phyloP scores from a whole-genome alignment of 768 basidiomycete genomes.

The Agaricus sinodeliciosus region DNA sequence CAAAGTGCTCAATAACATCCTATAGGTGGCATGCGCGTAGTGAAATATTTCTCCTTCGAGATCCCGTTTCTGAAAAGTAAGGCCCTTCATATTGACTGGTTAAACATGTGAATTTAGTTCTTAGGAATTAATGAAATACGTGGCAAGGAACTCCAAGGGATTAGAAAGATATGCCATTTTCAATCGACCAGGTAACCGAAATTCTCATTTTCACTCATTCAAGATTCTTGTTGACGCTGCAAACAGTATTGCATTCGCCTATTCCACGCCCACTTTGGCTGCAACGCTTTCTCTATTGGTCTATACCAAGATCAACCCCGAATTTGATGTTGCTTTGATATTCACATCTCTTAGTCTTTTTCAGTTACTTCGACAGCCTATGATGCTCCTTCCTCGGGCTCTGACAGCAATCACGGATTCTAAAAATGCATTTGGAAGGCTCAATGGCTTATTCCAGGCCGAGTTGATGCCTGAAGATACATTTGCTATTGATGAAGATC shows the following conservation, averaged over 20 bases:
- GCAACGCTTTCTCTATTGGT: conserved; percentile 61
- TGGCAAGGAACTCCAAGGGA: conserved; percentile 45
- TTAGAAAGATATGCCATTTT: conserved; percentile 51
- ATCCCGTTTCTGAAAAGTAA: conserved; percentile 49
- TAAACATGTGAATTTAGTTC: not conserved
- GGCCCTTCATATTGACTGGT: not conserved
- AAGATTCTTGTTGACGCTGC: conserved; percentile 10
- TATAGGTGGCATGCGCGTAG: conserved; percentile 58
- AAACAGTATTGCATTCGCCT: conserved; percentile 44
- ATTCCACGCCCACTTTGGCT: conserved; percentile 56
- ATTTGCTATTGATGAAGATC: conserved; percentile 35
- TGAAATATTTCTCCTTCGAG: conserved; percentile 76
- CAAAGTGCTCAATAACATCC: not conserved
- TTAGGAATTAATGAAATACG: conserved; percentile 51
- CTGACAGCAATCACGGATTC: conserved; percentile 61
- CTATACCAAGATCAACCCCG: conserved; percentile 37
- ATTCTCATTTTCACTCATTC: conserved; percentile 10
- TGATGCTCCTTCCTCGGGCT: conserved; percentile 59
- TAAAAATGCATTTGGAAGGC: conserved; percentile 49
- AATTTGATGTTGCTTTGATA: conserved; percentile 4
- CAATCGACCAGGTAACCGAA: conserved; percentile 50
- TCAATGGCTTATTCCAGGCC: conserved; percentile 47
- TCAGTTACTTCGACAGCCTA: conserved; percentile 60
- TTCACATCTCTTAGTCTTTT: not conserved
- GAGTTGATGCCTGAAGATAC: conserved; percentile 38